Conservation (phyloP, 106 monocot species). For the Dendrobium officinale region DNA sequence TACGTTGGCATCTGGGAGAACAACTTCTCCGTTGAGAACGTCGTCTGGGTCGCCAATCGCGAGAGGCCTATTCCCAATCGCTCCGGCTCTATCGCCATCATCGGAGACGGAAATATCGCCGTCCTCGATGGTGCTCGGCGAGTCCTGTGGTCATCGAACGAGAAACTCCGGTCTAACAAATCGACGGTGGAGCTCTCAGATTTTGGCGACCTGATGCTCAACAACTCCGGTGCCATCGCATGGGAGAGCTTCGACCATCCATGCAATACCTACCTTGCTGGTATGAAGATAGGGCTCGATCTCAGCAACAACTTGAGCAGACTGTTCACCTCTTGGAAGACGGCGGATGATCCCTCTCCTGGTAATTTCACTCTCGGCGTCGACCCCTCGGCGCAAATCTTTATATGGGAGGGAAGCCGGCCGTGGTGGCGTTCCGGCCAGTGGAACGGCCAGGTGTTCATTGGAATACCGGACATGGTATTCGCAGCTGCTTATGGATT, state of each 20-base stretch:
- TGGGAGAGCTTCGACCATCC: constrained; percentile 14
- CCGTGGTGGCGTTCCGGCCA: constrained; percentile 7
- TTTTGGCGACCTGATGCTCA: constrained; percentile 23
- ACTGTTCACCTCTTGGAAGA: constrained; percentile 40
- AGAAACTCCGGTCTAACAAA: background rate
- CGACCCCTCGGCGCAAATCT: constrained; percentile 7
- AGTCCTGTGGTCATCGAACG: constrained; percentile 24
- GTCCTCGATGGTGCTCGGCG: constrained; percentile 1
- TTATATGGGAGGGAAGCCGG: background rate
- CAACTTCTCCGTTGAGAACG: constrained; percentile 16
- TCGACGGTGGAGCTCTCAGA: constrained; percentile 8
- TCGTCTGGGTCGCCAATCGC: constrained; percentile 60
- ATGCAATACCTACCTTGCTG: constrained; percentile 14
- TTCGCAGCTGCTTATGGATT: constrained; percentile 17
- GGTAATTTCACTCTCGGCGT: constrained; percentile 30
- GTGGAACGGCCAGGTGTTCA: constrained; percentile 10
- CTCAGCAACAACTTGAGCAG: background rate
- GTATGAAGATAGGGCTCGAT: constrained; percentile 28
- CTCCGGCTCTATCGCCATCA: constrained; percentile 12
- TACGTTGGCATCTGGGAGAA: constrained; percentile 42
- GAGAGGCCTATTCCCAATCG: constrained; percentile 15
- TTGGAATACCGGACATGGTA: constrained; percentile 3
- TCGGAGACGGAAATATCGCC: constrained; percentile 21
- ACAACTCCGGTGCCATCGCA: background rate
- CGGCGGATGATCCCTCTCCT: constrained; percentile 23